A percentile compares a stretch with the other conserved stretches of the same genome.
These are phyloP conservation scores for Beauveria scarabaeidicola DNA, from an alignment of 2,329 filamentous ascomycete genomes.

Conservation along the genomic window DNA sequence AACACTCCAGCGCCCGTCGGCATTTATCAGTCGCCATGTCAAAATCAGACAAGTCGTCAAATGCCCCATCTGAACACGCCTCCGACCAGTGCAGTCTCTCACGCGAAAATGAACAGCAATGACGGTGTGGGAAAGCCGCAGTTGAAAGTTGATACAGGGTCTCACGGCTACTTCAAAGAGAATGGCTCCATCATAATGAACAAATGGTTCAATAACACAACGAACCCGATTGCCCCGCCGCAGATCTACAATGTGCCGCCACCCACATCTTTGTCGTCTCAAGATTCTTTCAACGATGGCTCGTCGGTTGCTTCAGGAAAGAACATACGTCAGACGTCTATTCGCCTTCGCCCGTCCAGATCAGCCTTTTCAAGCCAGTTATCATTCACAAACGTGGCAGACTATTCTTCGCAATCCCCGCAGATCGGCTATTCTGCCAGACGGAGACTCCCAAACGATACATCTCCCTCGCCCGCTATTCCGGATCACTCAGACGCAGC, in stretches of 20 bases:
- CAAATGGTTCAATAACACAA: constrained; percentile 4
- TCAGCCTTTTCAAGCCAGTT: constrained; percentile 3
- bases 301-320: background rate
- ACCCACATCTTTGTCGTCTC: background rate
- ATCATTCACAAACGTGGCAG: background rate
- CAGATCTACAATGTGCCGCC: constrained; percentile 10
- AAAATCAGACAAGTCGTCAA: background rate
- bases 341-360: background rate
- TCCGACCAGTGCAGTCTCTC: background rate
- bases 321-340: background rate
- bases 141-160: background rate
- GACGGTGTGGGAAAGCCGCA: background rate
- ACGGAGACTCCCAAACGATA: background rate
- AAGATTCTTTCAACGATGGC: constrained; percentile 5
- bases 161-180: constrained; percentile 8
- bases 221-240: constrained; percentile 1
- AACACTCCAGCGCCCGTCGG: constrained; percentile 1
- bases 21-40: background rate
- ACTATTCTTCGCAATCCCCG: background rate
- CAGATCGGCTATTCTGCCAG: background rate
- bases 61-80: constrained; percentile 7
- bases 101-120: background rate
- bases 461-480: background rate
- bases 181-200: background rate
- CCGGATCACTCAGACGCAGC: too few relatives aligned